Percentiles rank a stretch among this genome's conserved stretches.
Evolutionary conservation across 768 basidiomycete genomes (phyloP).

Genomic region (Kockovaella imperatae): DNA sequence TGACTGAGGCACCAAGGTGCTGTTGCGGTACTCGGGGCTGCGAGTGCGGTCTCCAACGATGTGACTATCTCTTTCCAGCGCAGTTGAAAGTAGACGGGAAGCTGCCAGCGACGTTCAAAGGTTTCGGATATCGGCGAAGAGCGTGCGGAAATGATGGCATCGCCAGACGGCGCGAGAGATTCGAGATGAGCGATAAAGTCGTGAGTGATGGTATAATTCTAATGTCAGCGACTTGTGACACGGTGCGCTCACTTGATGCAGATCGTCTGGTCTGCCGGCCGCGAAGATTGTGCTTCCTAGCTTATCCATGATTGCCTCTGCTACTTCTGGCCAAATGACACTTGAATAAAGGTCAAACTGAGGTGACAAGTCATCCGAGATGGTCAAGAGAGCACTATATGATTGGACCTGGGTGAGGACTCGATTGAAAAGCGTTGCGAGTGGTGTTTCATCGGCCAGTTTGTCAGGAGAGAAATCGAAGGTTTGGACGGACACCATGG

Average conservation of each 20-base stretch:
- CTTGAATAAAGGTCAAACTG: slow-evolving; percentile 79
- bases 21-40: slow-evolving; percentile 1
- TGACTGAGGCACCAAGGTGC: slow-evolving; percentile 49
- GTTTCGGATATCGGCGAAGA: slow-evolving; percentile 59
- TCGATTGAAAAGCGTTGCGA: slow-evolving; percentile 72
- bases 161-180: slow-evolving; percentile 65
- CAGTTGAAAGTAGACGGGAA: slow-evolving; percentile 93
- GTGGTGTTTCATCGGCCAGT: slow-evolving; percentile 55
- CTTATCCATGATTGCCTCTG: slow-evolving; percentile 70
- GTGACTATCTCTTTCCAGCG: slow-evolving; percentile 90
- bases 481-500: slow-evolving; percentile 67
- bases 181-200: slow-evolving; percentile 77
- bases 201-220: slow-evolving; percentile 81
- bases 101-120: slow-evolving; percentile 85
- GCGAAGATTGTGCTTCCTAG: slow-evolving; percentile 76
- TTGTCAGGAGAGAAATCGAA: slow-evolving; percentile 54
- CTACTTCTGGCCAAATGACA: slow-evolving; percentile 82
- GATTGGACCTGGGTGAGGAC: slow-evolving; percentile 53
- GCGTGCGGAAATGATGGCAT: slow-evolving; percentile 64
- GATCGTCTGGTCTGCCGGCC: slow-evolving; percentile 82
- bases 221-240: not conserved
- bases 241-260: slow-evolving; percentile 62
- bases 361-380: slow-evolving; percentile 56
- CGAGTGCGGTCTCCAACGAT: slow-evolving; percentile 62
- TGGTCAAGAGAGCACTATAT: slow-evolving; percentile 63